These are phyloP conservation scores for Ambrosiella cleistominuta DNA, from an alignment of 2,329 filamentous ascomycete genomes.

Conservation along the genomic window DNA sequence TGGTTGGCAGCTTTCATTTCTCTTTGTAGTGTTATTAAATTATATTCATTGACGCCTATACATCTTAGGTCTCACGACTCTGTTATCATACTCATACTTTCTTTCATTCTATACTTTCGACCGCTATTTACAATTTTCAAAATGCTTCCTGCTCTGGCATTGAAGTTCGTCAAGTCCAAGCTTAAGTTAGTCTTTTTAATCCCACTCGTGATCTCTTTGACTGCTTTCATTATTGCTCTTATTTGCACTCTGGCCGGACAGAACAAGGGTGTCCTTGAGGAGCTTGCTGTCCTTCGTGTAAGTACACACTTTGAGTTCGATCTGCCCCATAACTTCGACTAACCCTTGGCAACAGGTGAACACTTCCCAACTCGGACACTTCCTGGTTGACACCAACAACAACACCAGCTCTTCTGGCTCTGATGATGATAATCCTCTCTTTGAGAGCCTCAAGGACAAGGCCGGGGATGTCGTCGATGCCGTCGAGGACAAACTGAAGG, in stretches of 20 bases:
- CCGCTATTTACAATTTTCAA: background rate
- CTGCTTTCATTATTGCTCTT: constrained; percentile 23
- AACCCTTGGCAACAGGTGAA: constrained; percentile 13
- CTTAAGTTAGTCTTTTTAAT: constrained; percentile 20
- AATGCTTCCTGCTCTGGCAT: constrained; percentile 5
- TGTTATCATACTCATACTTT: background rate
- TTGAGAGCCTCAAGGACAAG: constrained; percentile 17
- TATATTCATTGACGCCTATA: background rate
- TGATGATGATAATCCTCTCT: constrained; percentile 16
- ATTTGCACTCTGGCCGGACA: constrained; percentile 26
- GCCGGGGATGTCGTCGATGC: constrained; percentile 11
- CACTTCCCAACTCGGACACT: constrained; percentile 6
- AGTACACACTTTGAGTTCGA: constrained; percentile 10
- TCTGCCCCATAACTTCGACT: background rate
- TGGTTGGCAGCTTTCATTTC: background rate
- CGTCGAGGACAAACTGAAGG: constrained; percentile 16
- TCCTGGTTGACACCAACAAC: constrained; percentile 13
- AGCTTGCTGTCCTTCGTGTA: constrained; percentile 25
- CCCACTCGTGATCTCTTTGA: constrained; percentile 23
- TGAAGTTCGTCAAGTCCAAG: constrained; percentile 8
- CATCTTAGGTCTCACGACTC: background rate
- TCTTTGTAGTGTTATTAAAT: background rate
- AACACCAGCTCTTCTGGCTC: constrained; percentile 16
- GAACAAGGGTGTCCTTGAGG: constrained; percentile 26
- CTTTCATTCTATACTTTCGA: background rate